Conservation (phyloP, 768 basidiomycete genomes). For the Macrocybe gigantea region DNA sequence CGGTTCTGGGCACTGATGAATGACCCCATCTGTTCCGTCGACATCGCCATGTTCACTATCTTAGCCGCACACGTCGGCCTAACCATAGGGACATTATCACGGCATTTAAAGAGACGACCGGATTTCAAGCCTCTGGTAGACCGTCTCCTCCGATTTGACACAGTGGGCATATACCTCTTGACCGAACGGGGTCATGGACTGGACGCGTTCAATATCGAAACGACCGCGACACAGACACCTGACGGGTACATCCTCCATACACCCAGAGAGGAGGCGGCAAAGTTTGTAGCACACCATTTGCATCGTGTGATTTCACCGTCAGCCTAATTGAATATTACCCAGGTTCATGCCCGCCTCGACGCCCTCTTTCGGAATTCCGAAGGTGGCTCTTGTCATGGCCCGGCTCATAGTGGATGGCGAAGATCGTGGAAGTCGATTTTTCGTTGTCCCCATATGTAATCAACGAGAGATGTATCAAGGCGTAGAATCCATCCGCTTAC, state of each 20-base stretch:
- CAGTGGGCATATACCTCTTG: conserved; percentile 46
- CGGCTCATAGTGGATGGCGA: conserved; percentile 43
- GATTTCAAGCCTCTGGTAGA: conserved; percentile 45
- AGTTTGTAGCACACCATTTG: conserved; percentile 28
- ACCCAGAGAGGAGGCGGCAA: conserved; percentile 51
- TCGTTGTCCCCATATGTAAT: conserved; percentile 51
- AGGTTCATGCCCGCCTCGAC: conserved; percentile 60
- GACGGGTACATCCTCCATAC: conserved; percentile 52
- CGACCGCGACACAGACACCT: conserved; percentile 45
- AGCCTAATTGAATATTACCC: conserved; percentile 4
- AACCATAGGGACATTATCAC: conserved; percentile 47
- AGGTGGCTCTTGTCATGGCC: conserved; percentile 53
- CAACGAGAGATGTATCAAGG: conserved; percentile 48
- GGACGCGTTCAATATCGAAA: conserved; percentile 58
- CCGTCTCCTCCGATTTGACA: conserved; percentile 45
- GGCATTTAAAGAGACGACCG: conserved; percentile 40
- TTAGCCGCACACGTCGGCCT: conserved; percentile 47
- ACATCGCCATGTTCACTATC: conserved; percentile 49
- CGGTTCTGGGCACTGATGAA: conserved; percentile 49
- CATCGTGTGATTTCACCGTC: not conserved
- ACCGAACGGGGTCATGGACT: conserved; percentile 55
- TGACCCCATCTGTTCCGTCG: conserved; percentile 45
- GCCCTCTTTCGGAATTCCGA: conserved; percentile 46
- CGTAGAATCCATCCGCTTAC: conserved; percentile 42
- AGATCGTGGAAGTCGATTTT: conserved; percentile 47